Evolutionary conservation across 73 alveolate genomes (phyloP).

Genomic region (Paramecium biaurelia): DNA sequence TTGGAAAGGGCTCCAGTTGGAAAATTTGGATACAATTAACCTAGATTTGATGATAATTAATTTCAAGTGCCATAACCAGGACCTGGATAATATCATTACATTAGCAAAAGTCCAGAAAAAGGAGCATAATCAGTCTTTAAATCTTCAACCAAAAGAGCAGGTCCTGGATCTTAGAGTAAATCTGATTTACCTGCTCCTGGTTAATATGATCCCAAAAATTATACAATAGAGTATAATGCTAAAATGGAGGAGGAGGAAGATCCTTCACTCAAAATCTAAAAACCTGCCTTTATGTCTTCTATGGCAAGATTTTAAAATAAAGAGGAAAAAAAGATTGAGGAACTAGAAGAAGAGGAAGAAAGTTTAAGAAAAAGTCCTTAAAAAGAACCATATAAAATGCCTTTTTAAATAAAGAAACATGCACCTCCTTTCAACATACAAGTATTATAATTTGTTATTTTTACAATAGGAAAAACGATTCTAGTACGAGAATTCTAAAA

Average conservation of each 20-base stretch:
- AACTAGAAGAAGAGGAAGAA: neutral
- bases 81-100: neutral
- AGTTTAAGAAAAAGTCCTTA: neutral
- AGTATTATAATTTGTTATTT: neutral
- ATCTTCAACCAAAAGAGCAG: neutral
- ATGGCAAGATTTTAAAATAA: constrained; percentile 29
- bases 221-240: neutral
- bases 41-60: constrained; percentile 20
- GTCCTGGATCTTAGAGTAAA: neutral
- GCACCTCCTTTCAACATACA: neutral
- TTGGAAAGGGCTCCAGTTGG: constrained; percentile 54
- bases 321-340: neutral
- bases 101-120: neutral
- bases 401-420: neutral
- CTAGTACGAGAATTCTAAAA: neutral
- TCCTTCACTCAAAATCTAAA: neutral
- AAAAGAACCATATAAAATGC: neutral
- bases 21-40: constrained; percentile 38
- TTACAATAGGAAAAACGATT: constrained; percentile 56
- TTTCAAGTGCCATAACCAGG: neutral
- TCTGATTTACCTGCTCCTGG: constrained; percentile 46
- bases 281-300: constrained; percentile 43
- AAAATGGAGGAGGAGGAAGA: constrained; percentile 7
- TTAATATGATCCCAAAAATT: neutral
- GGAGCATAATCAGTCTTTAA: constrained; percentile 38